Evolutionary conservation across 768 basidiomycete genomes (phyloP), one percentile per base, ranked within the genome.

Genomic region (Auricularia heimuer): DNA sequence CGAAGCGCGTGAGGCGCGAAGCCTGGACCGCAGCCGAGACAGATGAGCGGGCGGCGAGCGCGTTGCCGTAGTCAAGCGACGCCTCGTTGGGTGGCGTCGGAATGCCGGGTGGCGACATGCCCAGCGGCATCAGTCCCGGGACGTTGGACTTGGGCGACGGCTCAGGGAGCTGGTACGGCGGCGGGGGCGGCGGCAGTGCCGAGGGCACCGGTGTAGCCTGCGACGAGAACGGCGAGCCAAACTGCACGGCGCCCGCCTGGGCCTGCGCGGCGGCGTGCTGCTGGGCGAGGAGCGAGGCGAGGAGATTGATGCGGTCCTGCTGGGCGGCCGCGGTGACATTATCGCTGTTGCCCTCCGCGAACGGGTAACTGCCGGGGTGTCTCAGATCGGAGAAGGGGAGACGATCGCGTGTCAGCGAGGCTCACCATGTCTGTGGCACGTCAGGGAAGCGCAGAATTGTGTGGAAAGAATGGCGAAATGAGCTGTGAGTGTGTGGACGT

Each of bases 311-410:
- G 63, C 91, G 85, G 71, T 92, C 91, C 16, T 89, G 86, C 74
- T 93, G 91, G 54, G 92, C 90, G 29, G 89, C 88, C 44, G 87
- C 82, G 56, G 90, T 91, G 70, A 92, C 90, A 3, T 89, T 92
- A 73, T 93, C 91, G 3, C 90, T 89, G 69, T 93, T 92, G 1
- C 91, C 91, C 71, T 93, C 91, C 12, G 91, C 91, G 68, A 64
- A 64, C 29, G 64, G 66, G 61, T n/a, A 60, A 24, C 56, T 60
- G 34, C 14, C 12, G 24, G 24, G 56, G 24, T 35, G 56, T 60
- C 16, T 35, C 29, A 60, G 34, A 60, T 33, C 39, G 39, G 39
- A 42, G 39, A 42, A 24, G 24, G 12, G 24, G 34, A 7, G 56
- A 60, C 92, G 90, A 61, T 63, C 64, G 64, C 18, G 21, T 29